Evolutionary conservation across 805 yeast genomes (phyloP), one percentile per base, ranked within the genome.

Genomic region (Jamesozyma hellenica): DNA sequence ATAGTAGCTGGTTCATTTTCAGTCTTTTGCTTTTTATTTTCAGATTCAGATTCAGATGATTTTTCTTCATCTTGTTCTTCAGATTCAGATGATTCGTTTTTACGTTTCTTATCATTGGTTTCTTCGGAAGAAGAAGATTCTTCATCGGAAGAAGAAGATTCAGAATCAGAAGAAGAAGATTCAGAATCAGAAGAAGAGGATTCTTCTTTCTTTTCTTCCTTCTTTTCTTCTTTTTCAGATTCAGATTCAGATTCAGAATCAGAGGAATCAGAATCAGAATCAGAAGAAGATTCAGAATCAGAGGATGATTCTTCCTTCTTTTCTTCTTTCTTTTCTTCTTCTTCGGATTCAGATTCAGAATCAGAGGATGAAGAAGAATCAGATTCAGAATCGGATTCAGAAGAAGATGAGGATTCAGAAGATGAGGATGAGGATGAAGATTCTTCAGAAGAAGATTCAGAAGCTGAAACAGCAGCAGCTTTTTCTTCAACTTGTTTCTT

Each of bases 1-100:
- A 92, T 65, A 45, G 97, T 90, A 44, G 90, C 83, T 53, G 87
- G 81, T 66, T 81, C 94, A 50, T 65, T 70, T 39, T 60, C 54
- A 49, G 68, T 71, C 42, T 49, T 74, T 49, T 67, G 66, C 63
- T 75, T 77, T 71, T 80, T 82, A 43, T 67, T 64, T 30, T 70
- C 57, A 45, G 67, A 67, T 43, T 55, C 45, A 46, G 60, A 53
- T 34, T 45, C 48, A 38, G 50, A 53, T 39, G 52, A 66, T 55
- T 52, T 59, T 54, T 45, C 63, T 14, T 32, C 36, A n/a, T 58
- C 66, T 21, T 21, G 8, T 21, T 21, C 23, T 21, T 21, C 23
- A n/a, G n/a, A n/a, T 47, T 61, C 28, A 27, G 28, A 27, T 6
- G 13, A 11, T 27, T 27, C 63, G 38, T 52, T 55, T 52, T 58